Conservation (phyloP, 2,329 filamentous ascomycete species). For the Pestalotiopsis sp. region DNA sequence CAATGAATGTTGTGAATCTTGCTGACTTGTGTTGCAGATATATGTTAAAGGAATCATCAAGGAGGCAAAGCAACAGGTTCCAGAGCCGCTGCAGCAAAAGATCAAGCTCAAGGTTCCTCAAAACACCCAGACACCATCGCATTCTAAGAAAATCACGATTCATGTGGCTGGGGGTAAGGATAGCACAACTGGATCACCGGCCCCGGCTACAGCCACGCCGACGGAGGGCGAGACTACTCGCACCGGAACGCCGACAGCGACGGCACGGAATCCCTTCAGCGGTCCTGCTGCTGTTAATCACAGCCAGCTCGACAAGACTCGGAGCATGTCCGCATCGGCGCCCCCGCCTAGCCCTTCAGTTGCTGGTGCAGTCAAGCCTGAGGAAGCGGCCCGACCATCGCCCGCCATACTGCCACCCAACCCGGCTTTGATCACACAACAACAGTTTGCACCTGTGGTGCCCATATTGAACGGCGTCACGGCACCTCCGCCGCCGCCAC, state of each 20-base stretch:
- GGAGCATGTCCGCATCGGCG: conserved; percentile 42
- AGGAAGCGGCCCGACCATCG: conserved; percentile 36
- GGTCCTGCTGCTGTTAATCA: conserved; percentile 27
- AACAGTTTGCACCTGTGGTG: conserved; percentile 27
- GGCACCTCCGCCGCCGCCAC: conserved; percentile 23
- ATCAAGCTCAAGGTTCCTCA: conserved; percentile 77
- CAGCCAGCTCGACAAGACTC: conserved; percentile 39
- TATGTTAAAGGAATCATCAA: conserved; percentile 70
- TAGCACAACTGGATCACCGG: conserved; percentile 56
- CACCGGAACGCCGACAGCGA: conserved; percentile 27
- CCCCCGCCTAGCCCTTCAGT: conserved; percentile 50
- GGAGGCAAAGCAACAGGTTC: conserved; percentile 72
- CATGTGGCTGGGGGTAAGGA: conserved; percentile 63
- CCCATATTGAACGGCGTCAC: conserved; percentile 21
- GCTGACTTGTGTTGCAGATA: conserved; percentile 48
- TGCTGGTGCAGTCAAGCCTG: conserved; percentile 34
- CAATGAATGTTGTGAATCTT: conserved; percentile 10
- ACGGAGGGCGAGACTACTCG: conserved; percentile 35
- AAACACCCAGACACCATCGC: conserved; percentile 43
- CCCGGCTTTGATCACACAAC: conserved; percentile 28
- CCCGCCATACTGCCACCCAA: conserved; percentile 32
- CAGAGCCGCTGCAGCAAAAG: conserved; percentile 73
- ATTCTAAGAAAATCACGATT: conserved; percentile 70
- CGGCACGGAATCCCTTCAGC: conserved; percentile 30
- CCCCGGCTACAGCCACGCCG: conserved; percentile 38